These are phyloP conservation scores for Botrytis pseudocinerea DNA, from an alignment of 2,329 filamentous ascomycete species.

Conservation along the genomic window DNA sequence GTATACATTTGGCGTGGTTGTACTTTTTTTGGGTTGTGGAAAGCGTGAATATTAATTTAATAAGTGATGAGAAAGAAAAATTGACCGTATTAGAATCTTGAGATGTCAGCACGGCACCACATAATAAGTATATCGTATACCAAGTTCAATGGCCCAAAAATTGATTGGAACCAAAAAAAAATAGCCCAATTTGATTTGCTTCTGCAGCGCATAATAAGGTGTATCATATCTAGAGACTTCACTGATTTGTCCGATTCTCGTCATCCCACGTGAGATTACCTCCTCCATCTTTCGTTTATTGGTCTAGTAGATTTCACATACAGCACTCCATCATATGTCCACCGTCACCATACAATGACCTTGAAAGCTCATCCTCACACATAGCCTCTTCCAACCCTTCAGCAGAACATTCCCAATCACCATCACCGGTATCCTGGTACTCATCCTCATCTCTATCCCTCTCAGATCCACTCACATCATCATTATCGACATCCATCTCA, in stretches of 20 bases:
- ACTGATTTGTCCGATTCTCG: background rate
- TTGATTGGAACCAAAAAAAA: background rate
- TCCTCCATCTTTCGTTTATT: background rate
- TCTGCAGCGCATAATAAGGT: background rate
- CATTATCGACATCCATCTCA: too few species aligned
- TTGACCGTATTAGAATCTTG: background rate
- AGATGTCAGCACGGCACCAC: background rate
- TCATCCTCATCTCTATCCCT: background rate
- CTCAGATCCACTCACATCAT: background rate
- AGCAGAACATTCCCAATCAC: background rate
- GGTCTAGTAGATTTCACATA: background rate
- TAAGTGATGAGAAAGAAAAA: too few species aligned
- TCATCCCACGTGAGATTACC: background rate
- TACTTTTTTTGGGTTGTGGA: background rate
- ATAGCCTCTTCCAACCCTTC: background rate
- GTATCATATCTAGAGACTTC: background rate
- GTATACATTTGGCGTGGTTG: background rate
- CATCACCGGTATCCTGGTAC: background rate
- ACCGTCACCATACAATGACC: background rate
- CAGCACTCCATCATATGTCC: background rate
- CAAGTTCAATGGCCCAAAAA: background rate
- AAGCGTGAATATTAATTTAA: background rate
- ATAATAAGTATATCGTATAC: background rate
- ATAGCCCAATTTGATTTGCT: background rate
- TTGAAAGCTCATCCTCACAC: background rate